A percentile compares a stretch with the other conserved stretches of the same genome.
Evolutionary conservation across 73 alveolate species (phyloP).

Genomic region (Paramecium pentaurelia): DNA sequence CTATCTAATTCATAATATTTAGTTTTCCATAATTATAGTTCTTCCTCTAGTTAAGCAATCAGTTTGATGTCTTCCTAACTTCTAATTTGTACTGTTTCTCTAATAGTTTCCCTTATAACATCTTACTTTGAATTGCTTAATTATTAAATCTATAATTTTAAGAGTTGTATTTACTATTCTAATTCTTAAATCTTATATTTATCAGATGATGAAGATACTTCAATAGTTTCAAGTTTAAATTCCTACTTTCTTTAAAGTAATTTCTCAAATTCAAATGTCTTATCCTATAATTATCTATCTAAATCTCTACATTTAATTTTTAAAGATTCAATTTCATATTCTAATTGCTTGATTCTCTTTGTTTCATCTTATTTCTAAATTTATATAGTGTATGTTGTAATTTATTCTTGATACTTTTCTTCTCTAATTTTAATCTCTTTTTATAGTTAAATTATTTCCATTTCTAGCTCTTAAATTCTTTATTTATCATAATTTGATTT

Average conservation of each 20-base stretch:
- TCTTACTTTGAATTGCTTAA: background rate
- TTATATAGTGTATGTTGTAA: background rate
- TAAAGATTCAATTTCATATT: background rate
- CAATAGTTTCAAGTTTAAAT: background rate
- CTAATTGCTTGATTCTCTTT: background rate
- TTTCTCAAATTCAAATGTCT: background rate
- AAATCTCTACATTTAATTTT: background rate
- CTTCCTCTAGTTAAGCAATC: background rate
- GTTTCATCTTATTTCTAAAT: background rate
- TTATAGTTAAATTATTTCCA: background rate
- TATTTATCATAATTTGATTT: background rate
- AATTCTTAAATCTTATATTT: background rate
- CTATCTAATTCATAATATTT: background rate
- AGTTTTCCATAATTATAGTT: background rate
- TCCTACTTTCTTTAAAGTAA: background rate
- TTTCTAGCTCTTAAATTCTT: background rate
- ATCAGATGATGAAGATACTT: background rate
- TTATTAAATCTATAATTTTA: background rate
- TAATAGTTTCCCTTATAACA: background rate
- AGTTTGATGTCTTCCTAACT: background rate
- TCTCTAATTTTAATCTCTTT: background rate
- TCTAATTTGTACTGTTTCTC: background rate
- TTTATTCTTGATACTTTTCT: background rate
- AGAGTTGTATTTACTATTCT: background rate
- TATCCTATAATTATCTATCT: background rate